Evolutionary conservation across 2,329 filamentous ascomycete genomes (phyloP), one percentile per base, ranked within the genome.

Genomic region (Cercospora sp.): DNA sequence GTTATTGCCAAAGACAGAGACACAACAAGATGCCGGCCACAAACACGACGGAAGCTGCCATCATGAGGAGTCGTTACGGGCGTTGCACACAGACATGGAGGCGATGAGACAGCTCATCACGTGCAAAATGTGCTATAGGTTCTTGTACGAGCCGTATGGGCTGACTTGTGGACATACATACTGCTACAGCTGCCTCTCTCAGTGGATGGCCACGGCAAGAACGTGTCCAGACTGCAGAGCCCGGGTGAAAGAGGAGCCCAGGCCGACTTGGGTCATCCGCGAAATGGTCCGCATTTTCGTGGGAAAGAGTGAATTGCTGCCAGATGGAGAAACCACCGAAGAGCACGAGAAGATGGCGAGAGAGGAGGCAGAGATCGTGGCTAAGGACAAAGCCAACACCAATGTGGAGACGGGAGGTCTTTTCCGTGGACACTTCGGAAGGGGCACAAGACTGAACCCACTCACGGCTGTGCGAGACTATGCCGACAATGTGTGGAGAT

Each of bases 131-230:
- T 91, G 89, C 78, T 86, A 90, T 72, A 85, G 87, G 65, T 84
- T 89, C 60, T 83, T 91, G 61, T 91, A 90, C 79, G 89, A 91
- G 77, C 89, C 89, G 1, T 91, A 88, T 79, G 89, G 87, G 18
- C 83, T 91, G 63, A 83, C 83, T 6, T 91, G 89, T 74, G 89
- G 89, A 3, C 89, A 91, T 77, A 91, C 89, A 6, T 91, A 90
- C 78, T 91, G 89, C 80, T 91, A 91, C 76, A 87, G 85, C 69
- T 80, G 77, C 62, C 71, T 79, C 12, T 70, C 73, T 49, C 68
- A 70, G 30, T 77, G 88, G 86, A 88, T 87, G 73, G 80, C 87
- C 53, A 83, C 83, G 72, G 85, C 84, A 69, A 89, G 89, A 77
- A 89, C 88, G 73, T 91, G 89, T 77, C 89, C 89, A 16, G 88